Base-by-base conservation (phyloP, 169 alveolate genomes). In the Miamiensis avidus region DNA sequence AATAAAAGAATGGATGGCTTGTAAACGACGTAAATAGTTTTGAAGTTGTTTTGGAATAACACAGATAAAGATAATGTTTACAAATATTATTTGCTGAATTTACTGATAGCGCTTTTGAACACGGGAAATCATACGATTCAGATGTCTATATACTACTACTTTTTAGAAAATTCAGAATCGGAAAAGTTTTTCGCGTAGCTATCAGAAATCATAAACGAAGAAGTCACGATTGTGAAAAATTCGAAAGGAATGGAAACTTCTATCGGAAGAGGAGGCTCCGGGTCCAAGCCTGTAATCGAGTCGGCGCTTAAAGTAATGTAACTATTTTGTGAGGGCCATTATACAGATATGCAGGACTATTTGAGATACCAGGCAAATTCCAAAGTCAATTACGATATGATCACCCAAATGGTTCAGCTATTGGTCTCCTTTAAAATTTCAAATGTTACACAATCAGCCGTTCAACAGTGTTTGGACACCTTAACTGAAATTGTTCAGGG, bases 311-410 rank as follows among this genome's bases (percentile, higher is more conserved):
- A 33, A 82, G 72, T 86, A 32, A 79, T 86, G 0, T 29, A 86
- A 75, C 75, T 86, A 31, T 82, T 86, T 28, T 86, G 90, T 79
- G 90, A 86, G 65, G 90, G 90, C 16, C 90, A 86, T 86, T 79
- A 86, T 86, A 65, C 34, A 31, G 31, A 81, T 0, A 73, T 86
- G 34, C 72, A 86, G 34, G 76, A 81, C 72, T 86, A 86, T 31
- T 32, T 86, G 31, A 79, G 90, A 65, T 65, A 81, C 64, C 75
- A 86, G 75, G 28, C 78, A 31, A 81, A 64, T 86, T 86, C 90
- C 0, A 86, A 86, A 81, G 81, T 86, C n/a, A 81, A 81, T 31
- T 81, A 86, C 65, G 86, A 86, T 75, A 77, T 86, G 31, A 82
- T 86, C 0, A 69, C 81, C 25, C 31, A 34, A 81, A 86, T 86